Evolutionary conservation across 805 yeast species (phyloP).

Genomic region (Torulaspora maleeae): DNA sequence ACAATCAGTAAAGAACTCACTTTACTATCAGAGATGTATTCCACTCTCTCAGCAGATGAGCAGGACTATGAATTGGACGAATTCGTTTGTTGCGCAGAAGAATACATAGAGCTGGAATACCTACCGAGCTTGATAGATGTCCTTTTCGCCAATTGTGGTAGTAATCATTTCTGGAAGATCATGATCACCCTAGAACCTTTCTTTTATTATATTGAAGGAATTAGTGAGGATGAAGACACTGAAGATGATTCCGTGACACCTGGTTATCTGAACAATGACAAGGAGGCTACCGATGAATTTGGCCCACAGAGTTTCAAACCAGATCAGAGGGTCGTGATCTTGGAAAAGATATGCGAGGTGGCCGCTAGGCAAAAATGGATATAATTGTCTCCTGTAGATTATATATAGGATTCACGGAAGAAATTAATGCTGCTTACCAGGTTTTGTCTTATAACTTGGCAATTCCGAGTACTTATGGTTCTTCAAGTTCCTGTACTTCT

Average conservation of each 20-base stretch:
- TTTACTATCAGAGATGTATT: constrained; percentile 35
- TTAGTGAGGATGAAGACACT: constrained; percentile 27
- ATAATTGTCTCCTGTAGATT: constrained; percentile 5
- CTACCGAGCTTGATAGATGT: constrained; percentile 34
- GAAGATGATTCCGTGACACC: constrained; percentile 7
- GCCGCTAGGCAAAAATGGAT: constrained; percentile 38
- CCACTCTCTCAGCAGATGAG: constrained; percentile 35
- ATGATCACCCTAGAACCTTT: constrained; percentile 37
- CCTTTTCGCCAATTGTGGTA: constrained; percentile 30
- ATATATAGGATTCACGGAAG: constrained; percentile 1
- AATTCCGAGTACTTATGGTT: constrained; percentile 41
- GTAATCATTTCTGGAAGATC: constrained; percentile 33
- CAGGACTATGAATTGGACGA: constrained; percentile 37
- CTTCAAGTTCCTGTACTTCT: constrained; percentile 30
- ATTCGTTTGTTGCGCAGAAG: constrained; percentile 38
- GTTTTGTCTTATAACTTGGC: constrained; percentile 34
- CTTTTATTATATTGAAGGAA: constrained; percentile 36
- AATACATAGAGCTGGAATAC: constrained; percentile 35
- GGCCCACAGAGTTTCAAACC: constrained; percentile 23
- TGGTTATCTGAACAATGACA: constrained; percentile 3
- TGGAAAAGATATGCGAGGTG: constrained; percentile 36
- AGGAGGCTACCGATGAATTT: constrained; percentile 7
- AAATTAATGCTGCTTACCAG: constrained; percentile 25
- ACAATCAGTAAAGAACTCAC: constrained; percentile 35
- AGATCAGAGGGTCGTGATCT: constrained; percentile 36